phyloP scores from a whole-genome alignment of 176 grass and related monocot genomes.

The Melocanna baccifera region DNA sequence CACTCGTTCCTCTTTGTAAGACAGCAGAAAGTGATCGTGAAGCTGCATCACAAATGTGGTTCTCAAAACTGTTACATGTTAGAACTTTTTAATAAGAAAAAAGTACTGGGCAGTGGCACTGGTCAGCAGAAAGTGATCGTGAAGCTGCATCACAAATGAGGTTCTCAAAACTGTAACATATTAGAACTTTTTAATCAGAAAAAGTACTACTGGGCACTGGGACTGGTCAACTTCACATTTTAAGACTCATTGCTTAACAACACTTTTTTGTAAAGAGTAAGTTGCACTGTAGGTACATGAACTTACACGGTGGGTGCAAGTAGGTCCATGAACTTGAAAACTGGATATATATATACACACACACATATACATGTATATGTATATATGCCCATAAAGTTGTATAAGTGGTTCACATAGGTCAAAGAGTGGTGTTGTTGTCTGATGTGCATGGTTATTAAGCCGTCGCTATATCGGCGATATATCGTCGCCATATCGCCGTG shows the following conservation, averaged over 20 bases:
- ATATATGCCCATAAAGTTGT: no score
- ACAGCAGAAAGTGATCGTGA: conserved; percentile 11
- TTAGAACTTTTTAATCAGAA: background rate
- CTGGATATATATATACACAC: no score
- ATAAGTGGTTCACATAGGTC: no score
- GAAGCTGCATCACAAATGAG: background rate
- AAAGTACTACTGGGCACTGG: background rate
- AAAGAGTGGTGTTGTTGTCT: no score
- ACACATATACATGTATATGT: no score
- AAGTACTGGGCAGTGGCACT: background rate
- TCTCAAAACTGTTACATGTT: conserved; percentile 14
- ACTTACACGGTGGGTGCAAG: no score
- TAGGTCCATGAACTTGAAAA: no score
- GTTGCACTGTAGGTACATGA: no score
- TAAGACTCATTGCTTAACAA: background rate
- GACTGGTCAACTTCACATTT: background rate
- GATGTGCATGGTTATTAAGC: no score
- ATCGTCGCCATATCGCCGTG: no score
- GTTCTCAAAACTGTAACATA: conserved; percentile 10
- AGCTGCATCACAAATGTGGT: background rate
- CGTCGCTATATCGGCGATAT: no score
- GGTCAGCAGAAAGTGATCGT: conserved; percentile 5
- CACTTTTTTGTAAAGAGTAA: background rate
- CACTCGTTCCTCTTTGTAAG: background rate
- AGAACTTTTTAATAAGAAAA: background rate